Evolutionary conservation across 106 monocot species (phyloP).

Genomic region (Platanthera guangdongensis): DNA sequence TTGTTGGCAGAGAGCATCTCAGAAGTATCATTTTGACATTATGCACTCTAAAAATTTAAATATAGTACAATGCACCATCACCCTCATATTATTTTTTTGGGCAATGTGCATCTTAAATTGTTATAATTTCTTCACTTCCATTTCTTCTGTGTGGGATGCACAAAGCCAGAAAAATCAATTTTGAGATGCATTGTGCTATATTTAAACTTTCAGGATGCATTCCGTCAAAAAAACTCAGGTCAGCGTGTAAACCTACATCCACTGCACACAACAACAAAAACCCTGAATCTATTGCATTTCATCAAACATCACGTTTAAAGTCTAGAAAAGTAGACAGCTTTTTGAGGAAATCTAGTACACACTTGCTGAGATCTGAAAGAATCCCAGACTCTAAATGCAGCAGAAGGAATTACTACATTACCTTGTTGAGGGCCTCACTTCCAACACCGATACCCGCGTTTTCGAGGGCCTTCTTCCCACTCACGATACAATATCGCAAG

Average conservation of each 20-base stretch:
- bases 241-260: background rate
- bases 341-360: background rate
- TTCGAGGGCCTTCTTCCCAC: slow-evolving; percentile 90
- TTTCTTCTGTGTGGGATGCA: too few species aligned
- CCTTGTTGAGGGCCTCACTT: slow-evolving; percentile 33
- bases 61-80: too few species aligned
- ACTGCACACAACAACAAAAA: background rate
- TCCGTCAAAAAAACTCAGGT: too few species aligned
- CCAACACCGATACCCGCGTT: slow-evolving; percentile 46
- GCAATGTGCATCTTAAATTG: too few species aligned
- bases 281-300: background rate
- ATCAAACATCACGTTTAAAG: background rate
- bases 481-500: slow-evolving; percentile 69
- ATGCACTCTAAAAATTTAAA: too few species aligned
- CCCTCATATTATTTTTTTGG: too few species aligned
- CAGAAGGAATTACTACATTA: slow-evolving; percentile 6
- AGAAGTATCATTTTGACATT: too few species aligned
- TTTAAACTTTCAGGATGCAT: too few species aligned
- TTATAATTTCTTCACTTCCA: too few species aligned
- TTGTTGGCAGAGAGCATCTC: too few species aligned
- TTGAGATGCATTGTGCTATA: too few species aligned
- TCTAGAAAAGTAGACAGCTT: background rate
- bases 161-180: too few species aligned
- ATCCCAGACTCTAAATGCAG: background rate
- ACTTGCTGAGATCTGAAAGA: background rate